Conservation (phyloP, 495 filamentous ascomycete genomes). For the Extremus antarcticus region DNA sequence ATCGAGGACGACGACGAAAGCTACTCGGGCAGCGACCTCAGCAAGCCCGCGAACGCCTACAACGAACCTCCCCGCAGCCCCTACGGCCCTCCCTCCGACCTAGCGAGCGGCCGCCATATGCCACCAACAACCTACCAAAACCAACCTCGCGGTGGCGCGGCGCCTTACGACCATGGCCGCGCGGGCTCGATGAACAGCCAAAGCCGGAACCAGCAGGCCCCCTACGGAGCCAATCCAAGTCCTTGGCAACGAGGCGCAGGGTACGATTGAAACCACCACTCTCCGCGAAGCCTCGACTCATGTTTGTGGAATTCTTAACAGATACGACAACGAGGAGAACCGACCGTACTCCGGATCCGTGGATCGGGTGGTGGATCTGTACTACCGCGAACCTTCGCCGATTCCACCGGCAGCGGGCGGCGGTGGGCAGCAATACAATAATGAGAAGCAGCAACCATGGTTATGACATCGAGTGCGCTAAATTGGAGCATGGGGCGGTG, state of each 20-base stretch:
- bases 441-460: background rate
- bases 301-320: background rate
- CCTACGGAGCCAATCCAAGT: conserved; percentile 29
- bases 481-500: background rate
- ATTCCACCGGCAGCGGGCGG: background rate
- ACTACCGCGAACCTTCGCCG: background rate
- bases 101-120: conserved; percentile 4
- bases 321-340: background rate
- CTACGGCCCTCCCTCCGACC: conserved; percentile 3
- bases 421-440: background rate
- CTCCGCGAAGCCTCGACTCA: background rate
- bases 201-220: background rate
- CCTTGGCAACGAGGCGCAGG: conserved; percentile 59
- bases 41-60: conserved; percentile 4
- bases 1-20: conserved; percentile 62
- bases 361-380: conserved; percentile 11
- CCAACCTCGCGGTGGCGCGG: conserved; percentile 20
- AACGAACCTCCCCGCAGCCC: conserved; percentile 4
- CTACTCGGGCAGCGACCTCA: conserved; percentile 7
- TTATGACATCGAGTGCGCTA: background rate
- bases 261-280: conserved; percentile 35
- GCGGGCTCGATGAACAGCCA: background rate
- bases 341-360: background rate
- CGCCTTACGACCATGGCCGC: conserved; percentile 36
- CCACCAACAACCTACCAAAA: conserved; percentile 4